These are phyloP conservation scores for Curvularia sp. DNA, from an alignment of 2,329 filamentous ascomycete genomes.

Conservation along the genomic window DNA sequence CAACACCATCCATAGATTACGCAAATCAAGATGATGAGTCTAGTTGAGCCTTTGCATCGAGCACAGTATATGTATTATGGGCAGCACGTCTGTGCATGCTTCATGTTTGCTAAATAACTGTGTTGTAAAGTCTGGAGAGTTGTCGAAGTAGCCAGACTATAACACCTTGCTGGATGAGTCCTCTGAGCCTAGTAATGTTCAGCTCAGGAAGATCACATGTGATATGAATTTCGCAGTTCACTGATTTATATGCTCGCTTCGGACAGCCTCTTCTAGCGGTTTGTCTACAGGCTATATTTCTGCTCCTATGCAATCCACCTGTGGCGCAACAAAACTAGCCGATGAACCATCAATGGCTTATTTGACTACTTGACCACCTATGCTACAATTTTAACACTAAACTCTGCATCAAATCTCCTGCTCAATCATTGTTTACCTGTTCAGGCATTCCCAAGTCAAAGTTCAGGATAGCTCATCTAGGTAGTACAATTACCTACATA, in stretches of 20 bases:
- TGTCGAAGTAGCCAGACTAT: neutral
- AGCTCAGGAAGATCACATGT: no score
- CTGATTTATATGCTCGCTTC: no score
- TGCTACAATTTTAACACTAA: neutral
- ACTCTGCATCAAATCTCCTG: no score
- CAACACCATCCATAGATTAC: neutral
- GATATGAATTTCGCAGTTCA: no score
- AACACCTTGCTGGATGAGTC: neutral
- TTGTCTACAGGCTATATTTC: neutral
- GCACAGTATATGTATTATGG: neutral
- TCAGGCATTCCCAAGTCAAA: neutral
- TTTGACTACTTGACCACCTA: neutral
- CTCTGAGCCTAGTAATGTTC: no score
- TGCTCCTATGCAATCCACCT: neutral
- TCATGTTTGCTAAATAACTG: neutral
- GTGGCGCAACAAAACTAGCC: neutral
- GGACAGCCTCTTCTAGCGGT: neutral
- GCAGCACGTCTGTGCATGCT: neutral
- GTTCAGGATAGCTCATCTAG: no score
- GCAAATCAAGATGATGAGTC: no score
- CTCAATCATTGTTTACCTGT: neutral
- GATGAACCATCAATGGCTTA: neutral
- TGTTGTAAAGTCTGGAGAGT: neutral
- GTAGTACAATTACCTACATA: no score
- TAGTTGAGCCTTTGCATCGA: neutral